A percentile compares a stretch with the other conserved stretches of the same genome.
Conservation (phyloP, 2,329 filamentous ascomycete genomes). For the Setomelanomma holmii region DNA sequence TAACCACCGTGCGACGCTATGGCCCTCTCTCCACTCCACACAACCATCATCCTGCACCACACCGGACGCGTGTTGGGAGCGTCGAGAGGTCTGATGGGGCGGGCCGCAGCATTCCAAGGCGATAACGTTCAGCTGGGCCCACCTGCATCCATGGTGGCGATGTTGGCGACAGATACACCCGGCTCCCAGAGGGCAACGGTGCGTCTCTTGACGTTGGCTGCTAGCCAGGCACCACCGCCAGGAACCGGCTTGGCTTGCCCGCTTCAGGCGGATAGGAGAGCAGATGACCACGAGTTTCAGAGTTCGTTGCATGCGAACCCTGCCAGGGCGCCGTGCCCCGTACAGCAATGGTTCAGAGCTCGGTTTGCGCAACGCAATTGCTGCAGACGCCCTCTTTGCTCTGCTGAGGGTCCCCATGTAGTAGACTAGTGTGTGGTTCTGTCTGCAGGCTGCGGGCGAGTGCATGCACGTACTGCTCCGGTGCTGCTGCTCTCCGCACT, state of each 20-base stretch:
- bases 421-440: not conserved
- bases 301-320: not conserved
- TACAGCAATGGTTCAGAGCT: conserved; percentile 2
- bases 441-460: not conserved
- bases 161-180: too few species aligned
- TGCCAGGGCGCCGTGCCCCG: not conserved
- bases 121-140: not conserved
- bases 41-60: not conserved
- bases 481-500: not conserved
- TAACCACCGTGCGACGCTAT: not conserved
- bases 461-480: not conserved
- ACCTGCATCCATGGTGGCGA: not conserved
- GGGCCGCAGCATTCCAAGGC: conserved; percentile 3
- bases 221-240: not conserved
- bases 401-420: not conserved
- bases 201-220: not conserved
- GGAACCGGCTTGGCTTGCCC: not conserved
- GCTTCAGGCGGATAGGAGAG: conserved; percentile 1
- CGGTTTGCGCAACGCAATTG: conserved; percentile 6
- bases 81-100: conserved; percentile 1
- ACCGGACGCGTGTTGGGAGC: conserved; percentile 5
- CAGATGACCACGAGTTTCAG: conserved; percentile 1
- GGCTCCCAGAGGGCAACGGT: too few species aligned
- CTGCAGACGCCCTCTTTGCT: not conserved
- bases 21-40: conserved; percentile 1